Evolutionary conservation across 2,329 filamentous ascomycete species (phyloP), one percentile per base, ranked within the genome.

Genomic region (Alternaria triticina): DNA sequence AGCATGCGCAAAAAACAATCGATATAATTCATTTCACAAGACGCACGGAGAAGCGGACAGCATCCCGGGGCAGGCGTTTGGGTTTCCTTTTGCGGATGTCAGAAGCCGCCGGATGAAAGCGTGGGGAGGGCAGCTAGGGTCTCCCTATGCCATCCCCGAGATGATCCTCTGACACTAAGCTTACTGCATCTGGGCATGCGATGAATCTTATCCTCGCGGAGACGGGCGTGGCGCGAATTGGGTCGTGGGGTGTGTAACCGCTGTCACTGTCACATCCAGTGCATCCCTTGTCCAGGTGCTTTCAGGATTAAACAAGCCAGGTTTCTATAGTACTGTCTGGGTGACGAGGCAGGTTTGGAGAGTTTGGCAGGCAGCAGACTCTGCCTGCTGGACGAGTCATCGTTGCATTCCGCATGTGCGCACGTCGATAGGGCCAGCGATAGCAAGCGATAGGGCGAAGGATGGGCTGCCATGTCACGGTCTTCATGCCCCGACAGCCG

Each of bases 331-430:
- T 33, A 50, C 22, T 22, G 17, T 23, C 50, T 67, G 63, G 61
- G 9, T 44, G 59, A 62, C 44, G 65, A 64, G 30, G 60, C 61
- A 61, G 64, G 52, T 49, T 57, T 54, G 11, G 33, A 57, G 51
- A 52, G 17, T 62, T 45, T 58, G 44, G 67, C 59, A 50, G 64
- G 61, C 63, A 25, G 22, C 46, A 27, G 56, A 46, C 33, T 69
- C 62, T 61, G 64, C 61, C 55, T 43, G 59, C 62, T 61, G 54
- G 68, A 70, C 74, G 71, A 76, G 74, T 76, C 74, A 73, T 73
- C 68, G 65, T 65, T 25, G 59, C 61, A 57, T 54, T 46, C 57
- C 33, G 60, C 65, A 65, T 65, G 65, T 63, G 68, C 57, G 60
- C 64, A 61, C 20, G 61, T 57, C 65, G 64, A 68, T 66, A 69